Evolutionary conservation across 768 basidiomycete species (phyloP), one percentile per base, ranked within the genome.

Genomic region (Rhodocollybia butyracea): DNA sequence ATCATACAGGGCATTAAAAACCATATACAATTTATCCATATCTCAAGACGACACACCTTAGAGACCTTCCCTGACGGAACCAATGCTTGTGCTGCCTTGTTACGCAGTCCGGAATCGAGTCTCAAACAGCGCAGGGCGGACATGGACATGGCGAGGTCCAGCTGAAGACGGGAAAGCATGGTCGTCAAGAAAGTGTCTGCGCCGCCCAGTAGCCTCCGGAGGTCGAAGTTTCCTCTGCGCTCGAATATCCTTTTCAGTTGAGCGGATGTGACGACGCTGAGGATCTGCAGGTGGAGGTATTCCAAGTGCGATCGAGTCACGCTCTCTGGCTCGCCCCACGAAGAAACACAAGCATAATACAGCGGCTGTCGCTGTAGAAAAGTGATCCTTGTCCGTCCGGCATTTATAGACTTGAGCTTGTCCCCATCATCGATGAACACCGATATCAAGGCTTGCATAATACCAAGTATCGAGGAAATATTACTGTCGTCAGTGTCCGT

Each of bases 261-360:
- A 3, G 86, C 76, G 2, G 85, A 88, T 2, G 94, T 91, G 43
- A 97, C 86, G 32, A 97, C 85, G 60, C 91, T 94, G 27, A 98
- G 70, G 54, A 98, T 91, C 70, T 97, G 95, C 2, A 98, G 76
- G 67, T 99, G 90, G 7, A 98, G 76, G 70, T 97, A 97, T 69
- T 98, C 96, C 57, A 99, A 81, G 75, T 98, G 97, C 21, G 85
- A 82, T 54, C 96, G 83, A 60, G 89, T 95, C 60, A 98, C 87
- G 58, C 89, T 91, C 70, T 98, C 97, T 0, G 97, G 96, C 70
- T 98, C 97, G 12, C 91, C 91, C 91, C 92, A 96, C 11, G 88
- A 85, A 21, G 93, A 94, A 12, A 85, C 86, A 59, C 91, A 95
- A 27, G 88, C 93, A 64, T 95, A 91, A 70, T 98, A 98, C 19